A percentile compares a stretch with the other conserved stretches of the same genome.
Evolutionary conservation across 75 land plant species (phyloP).

Genomic region (Cupressus sempervirens): DNA sequence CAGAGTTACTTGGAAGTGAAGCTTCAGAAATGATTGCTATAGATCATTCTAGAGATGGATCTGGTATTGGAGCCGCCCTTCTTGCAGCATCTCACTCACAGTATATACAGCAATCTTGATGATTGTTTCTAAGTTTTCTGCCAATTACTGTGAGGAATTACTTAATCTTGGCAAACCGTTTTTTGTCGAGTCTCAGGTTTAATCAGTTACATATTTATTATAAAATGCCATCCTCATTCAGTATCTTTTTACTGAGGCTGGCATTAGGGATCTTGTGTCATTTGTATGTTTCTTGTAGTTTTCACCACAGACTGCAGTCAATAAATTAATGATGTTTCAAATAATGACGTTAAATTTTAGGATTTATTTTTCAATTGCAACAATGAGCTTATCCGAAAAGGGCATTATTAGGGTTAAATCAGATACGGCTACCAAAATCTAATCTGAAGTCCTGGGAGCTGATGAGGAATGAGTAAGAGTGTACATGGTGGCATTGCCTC

Average conservation of each 20-base stretch:
- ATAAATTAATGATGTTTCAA: not conserved
- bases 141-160: not conserved
- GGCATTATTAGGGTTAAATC: not conserved
- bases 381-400: not conserved
- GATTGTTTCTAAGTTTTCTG: not conserved
- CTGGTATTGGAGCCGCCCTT: constrained; percentile 71
- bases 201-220: not conserved
- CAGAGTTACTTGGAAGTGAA: constrained; percentile 59
- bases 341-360: not conserved
- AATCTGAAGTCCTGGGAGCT: not conserved
- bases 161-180: not conserved
- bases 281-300: not conserved
- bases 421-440: not conserved
- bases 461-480: not conserved
- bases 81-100: constrained; percentile 66
- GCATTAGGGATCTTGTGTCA: not conserved
- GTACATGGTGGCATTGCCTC: not conserved
- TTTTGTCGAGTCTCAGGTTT: not conserved
- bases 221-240: not conserved
- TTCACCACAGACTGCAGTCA: not conserved
- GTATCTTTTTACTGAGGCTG: not conserved
- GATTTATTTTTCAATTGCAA: not conserved
- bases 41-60: constrained; percentile 58
- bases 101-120: constrained; percentile 1
- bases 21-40: constrained; percentile 40